Evolutionary conservation across 2,329 filamentous ascomycete species (phyloP), one percentile per base, ranked within the genome.

Genomic region (Trichoderma koningiopsis): DNA sequence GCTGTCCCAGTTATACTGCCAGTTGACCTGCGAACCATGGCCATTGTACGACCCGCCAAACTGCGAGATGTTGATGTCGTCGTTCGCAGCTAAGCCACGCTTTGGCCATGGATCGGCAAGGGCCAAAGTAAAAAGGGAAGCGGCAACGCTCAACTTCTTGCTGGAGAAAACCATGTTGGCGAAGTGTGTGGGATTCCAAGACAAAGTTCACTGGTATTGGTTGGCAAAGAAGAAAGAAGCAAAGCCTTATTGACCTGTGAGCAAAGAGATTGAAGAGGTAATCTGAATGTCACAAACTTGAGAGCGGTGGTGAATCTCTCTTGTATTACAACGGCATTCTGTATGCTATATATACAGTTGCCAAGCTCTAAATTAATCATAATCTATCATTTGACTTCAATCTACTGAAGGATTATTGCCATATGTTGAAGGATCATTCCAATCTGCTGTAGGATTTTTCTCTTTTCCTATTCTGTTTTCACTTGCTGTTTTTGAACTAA

Each of bases 1-100:
- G 53, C 71, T 73, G 59, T 72, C 72, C 74, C 72, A 76, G 70
- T 76, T 76, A 68, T 76, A 76, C 37, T 73, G 72, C 74, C 74
- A 75, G 64, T 65, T 72, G n/a, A 75, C 68, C 40, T 73, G 70
- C 29, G 68, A 72, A 29, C 55, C 59, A 14, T 68, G 56, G 24
- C 52, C 60, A 7, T 69, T 69, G 1, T n/a, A 57, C 6, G 47
- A 37, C 60, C 72, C 31, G 29, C 56, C 13, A 37, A 59, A 65
- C n/a, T 65, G 33, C 13, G 10, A 29, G 35, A 73, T 72, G 27
- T 66, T 68, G 16, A 74, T 57, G 19, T 71, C 72, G n/a, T 75
- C 73, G 49, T 75, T 74, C 27, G 67, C 69, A 24, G 62, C 71
- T 1, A 74, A 60, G 22, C 73, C 73, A 5, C 73, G 72, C 68